These are phyloP conservation scores for Yamadazyma membranifaciens DNA, from an alignment of 1,139 yeast species.

Conservation along the genomic window DNA sequence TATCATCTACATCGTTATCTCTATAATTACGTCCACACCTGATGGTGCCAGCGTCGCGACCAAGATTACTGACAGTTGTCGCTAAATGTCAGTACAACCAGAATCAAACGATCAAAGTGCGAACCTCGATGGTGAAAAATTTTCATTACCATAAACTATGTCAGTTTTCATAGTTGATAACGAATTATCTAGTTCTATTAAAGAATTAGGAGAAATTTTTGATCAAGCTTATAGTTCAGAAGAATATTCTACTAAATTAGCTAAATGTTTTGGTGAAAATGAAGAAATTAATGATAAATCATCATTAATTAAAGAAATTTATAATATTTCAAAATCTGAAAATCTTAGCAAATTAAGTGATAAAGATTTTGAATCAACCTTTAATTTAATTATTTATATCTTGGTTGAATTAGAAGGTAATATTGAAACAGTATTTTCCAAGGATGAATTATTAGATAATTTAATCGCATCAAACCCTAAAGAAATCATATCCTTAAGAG, in stretches of 20 bases:
- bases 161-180: slow-evolving; percentile 49
- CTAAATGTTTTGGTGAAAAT: slow-evolving; percentile 17
- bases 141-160: slow-evolving; percentile 21
- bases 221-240: slow-evolving; percentile 31
- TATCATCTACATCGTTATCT: neutral
- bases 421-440: slow-evolving; percentile 24
- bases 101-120: neutral
- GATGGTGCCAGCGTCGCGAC: neutral
- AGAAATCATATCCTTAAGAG: slow-evolving; percentile 44
- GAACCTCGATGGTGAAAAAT: slow-evolving; percentile 8
- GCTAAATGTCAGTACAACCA: neutral
- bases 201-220: slow-evolving; percentile 40
- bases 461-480: slow-evolving; percentile 36
- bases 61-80: neutral
- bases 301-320: slow-evolving; percentile 28
- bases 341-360: slow-evolving; percentile 37
- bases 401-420: slow-evolving; percentile 31
- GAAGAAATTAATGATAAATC: slow-evolving; percentile 29
- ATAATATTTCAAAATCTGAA: slow-evolving; percentile 24
- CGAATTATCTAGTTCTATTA: slow-evolving; percentile 42
- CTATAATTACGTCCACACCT: neutral
- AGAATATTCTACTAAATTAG: slow-evolving; percentile 29
- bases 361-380: slow-evolving; percentile 46
- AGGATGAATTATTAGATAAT: slow-evolving; percentile 26
- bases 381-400: slow-evolving; percentile 41